A percentile compares a stretch with the other conserved stretches of the same genome.
Conservation (phyloP, 2,329 filamentous ascomycete genomes). For the Penicillium thymicola region DNA sequence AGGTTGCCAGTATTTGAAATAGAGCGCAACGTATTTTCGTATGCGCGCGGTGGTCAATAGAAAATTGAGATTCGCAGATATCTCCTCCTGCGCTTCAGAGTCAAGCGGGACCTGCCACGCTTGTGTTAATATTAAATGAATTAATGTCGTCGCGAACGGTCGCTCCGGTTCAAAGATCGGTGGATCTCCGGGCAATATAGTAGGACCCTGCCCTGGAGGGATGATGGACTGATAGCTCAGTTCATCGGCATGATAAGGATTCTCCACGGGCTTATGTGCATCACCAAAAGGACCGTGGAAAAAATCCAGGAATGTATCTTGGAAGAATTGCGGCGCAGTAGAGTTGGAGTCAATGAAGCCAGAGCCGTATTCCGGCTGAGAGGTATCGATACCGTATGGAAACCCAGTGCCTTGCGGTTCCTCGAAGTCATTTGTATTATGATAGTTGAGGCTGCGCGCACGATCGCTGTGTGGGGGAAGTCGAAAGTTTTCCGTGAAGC, state of each 20-base stretch:
- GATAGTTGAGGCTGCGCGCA: conserved; percentile 35
- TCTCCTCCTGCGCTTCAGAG: conserved; percentile 37
- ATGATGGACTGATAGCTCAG: conserved; percentile 18
- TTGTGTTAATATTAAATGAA: conserved; percentile 41
- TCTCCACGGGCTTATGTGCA: conserved; percentile 21
- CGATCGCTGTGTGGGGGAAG: conserved; percentile 43
- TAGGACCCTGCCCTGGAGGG: conserved; percentile 19
- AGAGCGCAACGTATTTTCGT: conserved; percentile 41
- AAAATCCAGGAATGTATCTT: conserved; percentile 38
- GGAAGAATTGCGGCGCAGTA: conserved; percentile 29
- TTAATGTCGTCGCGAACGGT: conserved; percentile 38
- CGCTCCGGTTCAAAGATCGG: conserved; percentile 36
- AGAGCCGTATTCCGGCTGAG: conserved; percentile 17
- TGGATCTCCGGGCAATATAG: conserved; percentile 18
- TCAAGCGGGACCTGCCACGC: conserved; percentile 40
- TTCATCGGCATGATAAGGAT: conserved; percentile 19
- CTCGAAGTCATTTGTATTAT: conserved; percentile 30
- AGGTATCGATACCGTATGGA: conserved; percentile 12
- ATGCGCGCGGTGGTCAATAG: conserved; percentile 43
- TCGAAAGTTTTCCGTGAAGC: conserved; percentile 46
- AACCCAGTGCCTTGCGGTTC: conserved; percentile 20
- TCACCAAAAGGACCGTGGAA: conserved; percentile 38
- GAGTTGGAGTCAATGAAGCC: conserved; percentile 27
- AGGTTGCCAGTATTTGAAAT: conserved; percentile 47
- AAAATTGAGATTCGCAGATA: conserved; percentile 39